Conservation (phyloP, 1,284 basidiomycete genomes). For the Singerocomus inundabilis region DNA sequence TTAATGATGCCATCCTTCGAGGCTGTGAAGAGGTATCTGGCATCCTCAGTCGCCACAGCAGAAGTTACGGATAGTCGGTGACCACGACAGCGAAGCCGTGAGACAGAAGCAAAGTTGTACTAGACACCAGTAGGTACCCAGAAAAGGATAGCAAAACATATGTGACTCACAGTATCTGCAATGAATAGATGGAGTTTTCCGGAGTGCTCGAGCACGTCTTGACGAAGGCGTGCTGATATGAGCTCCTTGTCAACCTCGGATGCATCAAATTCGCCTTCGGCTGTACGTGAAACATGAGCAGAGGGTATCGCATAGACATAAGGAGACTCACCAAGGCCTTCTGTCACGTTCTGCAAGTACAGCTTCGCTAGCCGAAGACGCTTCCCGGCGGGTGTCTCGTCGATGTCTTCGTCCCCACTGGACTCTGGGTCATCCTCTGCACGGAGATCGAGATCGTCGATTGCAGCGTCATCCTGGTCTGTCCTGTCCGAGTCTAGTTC, state of each 20-base stretch:
- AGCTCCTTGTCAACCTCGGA: conserved; percentile 92
- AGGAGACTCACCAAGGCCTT: conserved; percentile 60
- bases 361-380: conserved; percentile 86
- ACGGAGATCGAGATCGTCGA: conserved; percentile 80
- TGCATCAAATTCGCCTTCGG: conserved; percentile 87
- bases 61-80: conserved; percentile 78
- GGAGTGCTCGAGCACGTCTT: conserved; percentile 84
- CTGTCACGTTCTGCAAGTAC: conserved; percentile 86
- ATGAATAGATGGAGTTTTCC: conserved; percentile 85
- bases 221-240: conserved; percentile 85
- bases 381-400: conserved; percentile 95
- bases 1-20: conserved; percentile 86
- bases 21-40: conserved; percentile 71
- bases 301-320: neutral
- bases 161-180: conserved; percentile 57
- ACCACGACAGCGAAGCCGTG: conserved; percentile 60
- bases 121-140: conserved; percentile 29
- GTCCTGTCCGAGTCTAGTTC: conserved; percentile 68
- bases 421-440: conserved; percentile 56
- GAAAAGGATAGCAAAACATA: neutral
- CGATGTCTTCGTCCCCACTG: conserved; percentile 77
- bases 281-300: conserved; percentile 35
- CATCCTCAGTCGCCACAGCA: conserved; percentile 70
- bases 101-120: conserved; percentile 41
- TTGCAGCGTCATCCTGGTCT: conserved; percentile 55